A percentile compares a stretch with the other conserved stretches of the same genome.
phyloP scores from a whole-genome alignment of 169 alveolate genomes.

The Perkinsus chesapeaki region DNA sequence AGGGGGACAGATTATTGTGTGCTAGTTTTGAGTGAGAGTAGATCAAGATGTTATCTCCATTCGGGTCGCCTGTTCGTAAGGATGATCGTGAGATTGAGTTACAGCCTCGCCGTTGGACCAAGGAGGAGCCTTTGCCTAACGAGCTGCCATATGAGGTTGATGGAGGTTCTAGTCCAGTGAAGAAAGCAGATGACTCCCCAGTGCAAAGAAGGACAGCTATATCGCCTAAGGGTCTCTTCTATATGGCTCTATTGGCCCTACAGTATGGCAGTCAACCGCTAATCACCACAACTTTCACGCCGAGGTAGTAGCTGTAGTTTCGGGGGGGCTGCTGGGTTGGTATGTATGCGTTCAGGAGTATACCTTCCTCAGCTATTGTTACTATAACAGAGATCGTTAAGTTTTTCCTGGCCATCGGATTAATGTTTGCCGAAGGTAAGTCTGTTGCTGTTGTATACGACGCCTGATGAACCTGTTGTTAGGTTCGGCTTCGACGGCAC shows the following conservation, averaged over 20 bases:
- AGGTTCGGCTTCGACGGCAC: background rate
- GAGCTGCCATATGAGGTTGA: background rate
- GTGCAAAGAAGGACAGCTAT: background rate
- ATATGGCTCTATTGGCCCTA: background rate
- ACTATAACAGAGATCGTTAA: background rate
- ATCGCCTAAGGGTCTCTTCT: background rate
- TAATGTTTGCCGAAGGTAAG: background rate
- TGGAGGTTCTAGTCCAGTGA: background rate
- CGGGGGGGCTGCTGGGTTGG: background rate
- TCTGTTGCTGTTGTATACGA: background rate
- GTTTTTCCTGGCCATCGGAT: background rate
- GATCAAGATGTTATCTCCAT: background rate
- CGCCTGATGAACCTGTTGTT: background rate
- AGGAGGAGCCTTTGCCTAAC: background rate
- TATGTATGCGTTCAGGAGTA: background rate
- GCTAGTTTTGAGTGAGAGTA: background rate
- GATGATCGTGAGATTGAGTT: background rate
- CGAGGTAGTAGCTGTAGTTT: background rate
- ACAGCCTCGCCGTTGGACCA: background rate
- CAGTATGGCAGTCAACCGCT: conserved; percentile 11
- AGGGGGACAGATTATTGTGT: background rate
- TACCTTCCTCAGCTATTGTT: background rate
- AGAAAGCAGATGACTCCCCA: background rate
- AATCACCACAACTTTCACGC: background rate
- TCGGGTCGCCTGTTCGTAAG: background rate